Percentiles rank a stretch among this genome's conserved stretches.
These are phyloP conservation scores for Aspergillus luchuensis DNA, from an alignment of 2,329 filamentous ascomycete species.

Conservation along the genomic window DNA sequence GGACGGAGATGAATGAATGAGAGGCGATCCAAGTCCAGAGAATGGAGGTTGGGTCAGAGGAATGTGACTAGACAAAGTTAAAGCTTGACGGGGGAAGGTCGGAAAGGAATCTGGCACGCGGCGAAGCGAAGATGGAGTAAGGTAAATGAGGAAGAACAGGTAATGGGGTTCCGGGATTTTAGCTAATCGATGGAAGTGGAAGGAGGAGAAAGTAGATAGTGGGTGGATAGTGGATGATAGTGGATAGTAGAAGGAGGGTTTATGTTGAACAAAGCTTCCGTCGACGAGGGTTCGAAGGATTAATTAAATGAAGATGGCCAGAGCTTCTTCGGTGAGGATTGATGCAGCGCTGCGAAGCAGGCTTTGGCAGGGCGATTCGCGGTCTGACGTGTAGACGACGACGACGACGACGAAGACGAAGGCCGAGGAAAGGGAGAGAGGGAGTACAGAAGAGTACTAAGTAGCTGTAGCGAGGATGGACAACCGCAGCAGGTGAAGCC, in stretches of 20 bases:
- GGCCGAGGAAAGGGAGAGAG: not conserved
- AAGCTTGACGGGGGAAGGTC: not conserved
- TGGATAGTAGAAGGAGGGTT: no score
- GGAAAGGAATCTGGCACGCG: constrained; percentile 1
- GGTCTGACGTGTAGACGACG: not conserved
- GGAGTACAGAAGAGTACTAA: not conserved
- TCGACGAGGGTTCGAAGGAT: not conserved
- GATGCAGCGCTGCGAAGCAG: not conserved
- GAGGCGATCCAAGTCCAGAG: not conserved
- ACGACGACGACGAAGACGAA: not conserved
- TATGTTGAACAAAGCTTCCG: no score
- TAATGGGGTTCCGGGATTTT: not conserved
- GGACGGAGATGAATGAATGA: not conserved
- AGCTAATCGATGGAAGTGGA: not conserved
- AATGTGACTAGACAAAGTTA: not conserved
- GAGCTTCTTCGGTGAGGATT: not conserved
- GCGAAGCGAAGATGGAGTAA: not conserved
- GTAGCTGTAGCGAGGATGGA: not conserved
- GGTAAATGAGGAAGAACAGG: not conserved
- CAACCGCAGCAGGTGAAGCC: not conserved
- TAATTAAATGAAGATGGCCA: constrained; percentile 3
- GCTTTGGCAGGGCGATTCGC: not conserved
- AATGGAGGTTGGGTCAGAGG: constrained; percentile 1
- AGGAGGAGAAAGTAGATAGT: not conserved
- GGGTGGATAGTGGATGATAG: no score